Percentiles rank a stretch among this genome's conserved stretches.
Conservation (phyloP, 208 protist species). For the Acanthamoeba healyi region DNA sequence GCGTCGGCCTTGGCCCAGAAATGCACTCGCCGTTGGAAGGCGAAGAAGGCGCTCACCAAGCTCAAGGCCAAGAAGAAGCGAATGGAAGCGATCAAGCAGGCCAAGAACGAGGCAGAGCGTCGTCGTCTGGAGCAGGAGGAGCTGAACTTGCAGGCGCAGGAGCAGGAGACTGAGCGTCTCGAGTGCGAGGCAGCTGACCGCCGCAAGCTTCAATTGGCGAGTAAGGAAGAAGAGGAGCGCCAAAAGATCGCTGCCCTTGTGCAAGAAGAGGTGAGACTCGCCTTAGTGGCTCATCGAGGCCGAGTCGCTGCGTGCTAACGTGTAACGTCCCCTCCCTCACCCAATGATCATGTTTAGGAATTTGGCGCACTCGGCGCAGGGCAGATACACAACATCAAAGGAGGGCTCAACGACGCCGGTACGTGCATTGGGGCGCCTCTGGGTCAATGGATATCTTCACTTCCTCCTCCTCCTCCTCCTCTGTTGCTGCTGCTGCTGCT, state of each 20-base stretch:
- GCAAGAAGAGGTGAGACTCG: neutral
- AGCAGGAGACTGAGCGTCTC: neutral
- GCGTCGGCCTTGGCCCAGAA: neutral
- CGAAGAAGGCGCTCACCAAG: neutral
- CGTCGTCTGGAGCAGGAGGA: constrained; percentile 2
- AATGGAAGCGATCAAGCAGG: neutral
- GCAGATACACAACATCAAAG: neutral
- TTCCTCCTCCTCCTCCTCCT: too few species aligned
- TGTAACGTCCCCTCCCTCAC: too few species aligned
- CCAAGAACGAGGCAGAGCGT: neutral
- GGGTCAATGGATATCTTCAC: too few species aligned
- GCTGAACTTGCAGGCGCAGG: neutral
- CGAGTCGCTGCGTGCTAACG: too few species aligned
- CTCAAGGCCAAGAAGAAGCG: neutral
- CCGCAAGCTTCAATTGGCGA: neutral
- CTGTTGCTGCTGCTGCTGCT: neutral
- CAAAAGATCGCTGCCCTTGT: neutral
- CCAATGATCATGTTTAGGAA: neutral
- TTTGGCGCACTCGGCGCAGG: neutral
- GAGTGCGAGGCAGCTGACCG: neutral
- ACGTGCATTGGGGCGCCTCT: neutral
- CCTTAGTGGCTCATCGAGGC: too few species aligned
- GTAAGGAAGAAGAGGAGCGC: neutral
- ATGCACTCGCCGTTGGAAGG: neutral
- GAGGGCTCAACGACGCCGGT: neutral